Conservation (phyloP, 768 basidiomycete species). For the Pleurotus giganteus region DNA sequence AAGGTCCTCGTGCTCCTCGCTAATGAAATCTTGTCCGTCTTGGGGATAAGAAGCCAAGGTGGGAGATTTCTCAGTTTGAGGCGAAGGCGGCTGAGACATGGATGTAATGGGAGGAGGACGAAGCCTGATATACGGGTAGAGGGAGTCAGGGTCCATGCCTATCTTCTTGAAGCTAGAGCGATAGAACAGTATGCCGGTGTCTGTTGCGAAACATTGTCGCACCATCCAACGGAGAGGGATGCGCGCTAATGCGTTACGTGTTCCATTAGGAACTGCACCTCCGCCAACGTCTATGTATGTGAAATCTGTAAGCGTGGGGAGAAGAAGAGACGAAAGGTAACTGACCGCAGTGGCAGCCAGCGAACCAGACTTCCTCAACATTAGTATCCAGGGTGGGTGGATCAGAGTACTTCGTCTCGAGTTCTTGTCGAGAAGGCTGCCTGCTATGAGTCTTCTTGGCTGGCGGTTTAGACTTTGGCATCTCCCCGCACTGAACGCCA, state of each 20-base stretch:
- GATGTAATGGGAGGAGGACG: conserved; percentile 34
- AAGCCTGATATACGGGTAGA: conserved; percentile 41
- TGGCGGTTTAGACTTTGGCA: conserved; percentile 29
- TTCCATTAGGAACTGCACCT: conserved; percentile 58
- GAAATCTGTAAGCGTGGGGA: background rate
- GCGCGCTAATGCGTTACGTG: conserved; percentile 59
- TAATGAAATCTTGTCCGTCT: conserved; percentile 31
- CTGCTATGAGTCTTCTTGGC: conserved; percentile 15
- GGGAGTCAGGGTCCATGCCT: conserved; percentile 43
- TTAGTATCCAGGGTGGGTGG: conserved; percentile 45
- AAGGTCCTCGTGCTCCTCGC: conserved; percentile 62
- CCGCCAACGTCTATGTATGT: conserved; percentile 67
- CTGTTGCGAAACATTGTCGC: conserved; percentile 54
- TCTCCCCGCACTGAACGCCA: conserved; percentile 51
- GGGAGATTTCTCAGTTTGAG: conserved; percentile 12
- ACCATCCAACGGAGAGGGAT: conserved; percentile 80
- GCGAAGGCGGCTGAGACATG: conserved; percentile 19
- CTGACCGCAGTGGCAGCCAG: conserved; percentile 71
- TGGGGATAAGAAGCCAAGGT: conserved; percentile 15
- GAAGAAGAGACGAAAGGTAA: conserved; percentile 1
- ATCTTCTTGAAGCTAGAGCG: conserved; percentile 40
- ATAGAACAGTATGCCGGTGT: conserved; percentile 62
- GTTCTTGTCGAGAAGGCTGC: conserved; percentile 31
- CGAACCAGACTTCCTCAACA: conserved; percentile 79
- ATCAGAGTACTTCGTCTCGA: conserved; percentile 38